These are phyloP conservation scores for Panaeolus cyanescens DNA, from an alignment of 768 basidiomycete species.

Conservation along the genomic window DNA sequence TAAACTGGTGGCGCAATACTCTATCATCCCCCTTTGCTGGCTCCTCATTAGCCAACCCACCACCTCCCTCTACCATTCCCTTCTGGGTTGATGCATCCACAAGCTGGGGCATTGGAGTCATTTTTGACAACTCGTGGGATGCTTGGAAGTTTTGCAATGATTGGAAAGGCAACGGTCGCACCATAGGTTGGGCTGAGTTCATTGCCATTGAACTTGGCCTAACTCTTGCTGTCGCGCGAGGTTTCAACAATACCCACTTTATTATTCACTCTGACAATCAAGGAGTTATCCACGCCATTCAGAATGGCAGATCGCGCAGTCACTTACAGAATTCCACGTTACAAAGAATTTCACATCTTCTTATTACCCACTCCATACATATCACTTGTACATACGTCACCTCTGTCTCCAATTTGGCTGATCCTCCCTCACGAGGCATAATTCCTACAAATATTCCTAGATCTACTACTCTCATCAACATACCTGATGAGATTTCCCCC, in stretches of 20 bases:
- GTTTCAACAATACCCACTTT: conserved; percentile 25
- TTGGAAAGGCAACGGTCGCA: conserved; percentile 29
- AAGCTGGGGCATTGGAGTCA: conserved; percentile 35
- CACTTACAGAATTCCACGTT: conserved; percentile 31
- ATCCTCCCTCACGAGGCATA: conserved; percentile 21
- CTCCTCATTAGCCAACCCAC: conserved; percentile 12
- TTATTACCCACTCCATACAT: conserved; percentile 25
- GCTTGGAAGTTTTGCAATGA: conserved; percentile 28
- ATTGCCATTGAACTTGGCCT: conserved; percentile 38
- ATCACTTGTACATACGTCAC: conserved; percentile 25
- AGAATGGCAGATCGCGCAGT: conserved; percentile 25
- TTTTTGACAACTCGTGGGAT: conserved; percentile 29
- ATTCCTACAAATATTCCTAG: background rate
- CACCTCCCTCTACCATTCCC: conserved; percentile 4
- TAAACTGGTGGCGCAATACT: conserved; percentile 26
- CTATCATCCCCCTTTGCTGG: conserved; percentile 14
- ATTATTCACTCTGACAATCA: conserved; percentile 34
- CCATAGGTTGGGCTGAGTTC: conserved; percentile 45
- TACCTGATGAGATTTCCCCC: background rate
- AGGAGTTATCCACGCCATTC: conserved; percentile 30
- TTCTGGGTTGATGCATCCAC: conserved; percentile 40
- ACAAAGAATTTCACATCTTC: conserved; percentile 20
- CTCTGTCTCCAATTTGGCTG: conserved; percentile 20
- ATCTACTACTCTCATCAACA: background rate
- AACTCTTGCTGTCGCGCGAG: conserved; percentile 16